Evolutionary conservation across 2,329 filamentous ascomycete species (phyloP), one percentile per base, ranked within the genome.

Genomic region (Penicillium sp.): DNA sequence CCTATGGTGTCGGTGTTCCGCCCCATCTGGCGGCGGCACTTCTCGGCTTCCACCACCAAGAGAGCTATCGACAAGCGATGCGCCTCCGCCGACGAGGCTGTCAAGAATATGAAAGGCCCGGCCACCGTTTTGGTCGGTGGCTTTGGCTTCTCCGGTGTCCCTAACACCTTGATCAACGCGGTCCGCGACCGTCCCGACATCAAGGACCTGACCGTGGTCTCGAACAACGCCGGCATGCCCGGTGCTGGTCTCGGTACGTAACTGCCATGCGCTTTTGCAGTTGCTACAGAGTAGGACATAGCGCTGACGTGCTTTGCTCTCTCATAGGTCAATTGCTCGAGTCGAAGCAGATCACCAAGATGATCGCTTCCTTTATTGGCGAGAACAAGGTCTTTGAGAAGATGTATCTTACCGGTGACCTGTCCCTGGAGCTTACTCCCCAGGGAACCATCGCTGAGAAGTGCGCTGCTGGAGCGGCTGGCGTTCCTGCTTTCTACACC

Each of bases 371-470:
- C 13, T 90, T 86, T 54, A 79, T 91, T 26, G 87, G 87, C 31
- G 81, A 84, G 60, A 91, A 91, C 70, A 90, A 93, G 74, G 85
- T 85, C 8, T 87, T 95, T 52, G 89, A 95, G 74, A 77, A 79
- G 63, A 90, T 90, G 83, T 95, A 95, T 68, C 76, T 95, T 42
- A 85, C 78, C 6, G 89, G 89, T 51, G 77, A 93, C 65, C 80
- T 95, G 46, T 85, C 90, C 66, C 80, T 95, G 43, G 89, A 95
- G 73, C 80, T 95, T 54, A 91, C 87, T 20, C 89, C 89, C 1
- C 89, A 95, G 70, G 89, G 89, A 53, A 94, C 88, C 14, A 79
- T 95, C 42, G 89, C 89, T 29, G 89, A 95, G 73, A 81, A 89
- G 57, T 89, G 89, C 69, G 80, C 88, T 45, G 84, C 87, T 34